phyloP scores from a whole-genome alignment of 2,329 filamentous ascomycete genomes.

The Neopestalotiopsis sp. region DNA sequence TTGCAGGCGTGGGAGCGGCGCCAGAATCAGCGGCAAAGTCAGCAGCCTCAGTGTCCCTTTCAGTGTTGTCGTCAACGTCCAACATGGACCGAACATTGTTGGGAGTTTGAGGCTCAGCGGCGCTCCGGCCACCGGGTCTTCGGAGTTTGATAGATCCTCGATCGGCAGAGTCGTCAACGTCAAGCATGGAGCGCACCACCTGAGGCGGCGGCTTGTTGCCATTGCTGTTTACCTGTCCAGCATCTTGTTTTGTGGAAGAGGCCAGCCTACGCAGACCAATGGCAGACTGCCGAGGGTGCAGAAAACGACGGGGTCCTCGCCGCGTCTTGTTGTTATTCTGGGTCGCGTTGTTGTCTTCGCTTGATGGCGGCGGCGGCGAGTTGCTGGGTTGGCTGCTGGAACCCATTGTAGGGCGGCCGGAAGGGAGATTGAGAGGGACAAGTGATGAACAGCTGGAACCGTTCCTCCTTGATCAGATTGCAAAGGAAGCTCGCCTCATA shows the following conservation, averaged over 20 bases:
- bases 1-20: background rate
- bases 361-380: background rate
- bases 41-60: background rate
- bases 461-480: background rate
- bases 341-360: conserved; percentile 1
- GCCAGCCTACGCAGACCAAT: conserved; percentile 10
- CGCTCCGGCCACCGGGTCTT: background rate
- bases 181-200: conserved; percentile 12
- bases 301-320: background rate
- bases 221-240: background rate
- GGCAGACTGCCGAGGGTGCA: conserved; percentile 5
- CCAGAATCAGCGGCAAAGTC: background rate
- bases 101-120: background rate
- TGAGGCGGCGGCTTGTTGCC: background rate
- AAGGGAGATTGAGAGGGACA: background rate
- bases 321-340: background rate
- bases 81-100: conserved; percentile 11
- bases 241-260: background rate
- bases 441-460: background rate
- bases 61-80: conserved; percentile 11
- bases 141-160: conserved; percentile 7
- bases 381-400: background rate
- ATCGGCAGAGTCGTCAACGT: conserved; percentile 2
- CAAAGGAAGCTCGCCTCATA: background rate
- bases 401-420: background rate